Evolutionary conservation across 139 green algal species (phyloP).

Genomic region (Monoraphidium neglectum): DNA sequence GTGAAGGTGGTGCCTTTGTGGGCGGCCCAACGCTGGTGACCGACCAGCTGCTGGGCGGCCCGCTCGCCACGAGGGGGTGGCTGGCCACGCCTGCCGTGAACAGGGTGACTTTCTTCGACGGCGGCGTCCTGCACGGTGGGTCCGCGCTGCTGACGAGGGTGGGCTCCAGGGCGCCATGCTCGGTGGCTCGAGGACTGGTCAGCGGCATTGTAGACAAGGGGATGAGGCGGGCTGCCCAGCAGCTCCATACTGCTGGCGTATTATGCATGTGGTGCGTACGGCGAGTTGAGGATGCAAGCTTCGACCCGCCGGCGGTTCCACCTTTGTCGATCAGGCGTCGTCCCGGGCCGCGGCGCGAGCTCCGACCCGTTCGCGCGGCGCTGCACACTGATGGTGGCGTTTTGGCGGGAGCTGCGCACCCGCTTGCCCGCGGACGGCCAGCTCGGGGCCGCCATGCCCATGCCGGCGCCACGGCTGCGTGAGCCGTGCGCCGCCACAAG

Average conservation of each 20-base stretch:
- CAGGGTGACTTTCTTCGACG: conserved; percentile 52
- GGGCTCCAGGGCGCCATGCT: background rate
- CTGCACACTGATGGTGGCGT: conserved; percentile 57
- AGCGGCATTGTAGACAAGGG: background rate
- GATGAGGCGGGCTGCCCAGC: background rate
- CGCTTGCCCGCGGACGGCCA: conserved; percentile 10
- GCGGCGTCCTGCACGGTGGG: conserved; percentile 46
- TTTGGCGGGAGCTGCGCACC: conserved; percentile 47
- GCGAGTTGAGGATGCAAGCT: background rate
- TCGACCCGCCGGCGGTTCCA: background rate
- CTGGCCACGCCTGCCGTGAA: conserved; percentile 37
- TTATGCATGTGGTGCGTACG: background rate
- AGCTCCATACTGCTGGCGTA: background rate
- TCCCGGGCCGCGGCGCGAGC: conserved; percentile 44
- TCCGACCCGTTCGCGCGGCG: conserved; percentile 27
- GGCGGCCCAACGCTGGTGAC: conserved; percentile 65
- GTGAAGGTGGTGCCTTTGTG: conserved; percentile 16
- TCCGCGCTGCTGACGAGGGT: background rate
- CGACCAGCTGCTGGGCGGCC: conserved; percentile 39
- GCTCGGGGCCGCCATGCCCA: conserved; percentile 8
- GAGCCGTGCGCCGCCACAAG: background rate
- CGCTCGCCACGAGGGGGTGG: conserved; percentile 42
- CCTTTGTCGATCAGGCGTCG: conserved; percentile 27
- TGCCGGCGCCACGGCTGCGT: background rate
- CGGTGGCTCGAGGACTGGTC: background rate